Percentiles rank a stretch among this genome's conserved stretches.
phyloP scores from a whole-genome alignment of 1,284 basidiomycete species.

The Chalciporus sp. region DNA sequence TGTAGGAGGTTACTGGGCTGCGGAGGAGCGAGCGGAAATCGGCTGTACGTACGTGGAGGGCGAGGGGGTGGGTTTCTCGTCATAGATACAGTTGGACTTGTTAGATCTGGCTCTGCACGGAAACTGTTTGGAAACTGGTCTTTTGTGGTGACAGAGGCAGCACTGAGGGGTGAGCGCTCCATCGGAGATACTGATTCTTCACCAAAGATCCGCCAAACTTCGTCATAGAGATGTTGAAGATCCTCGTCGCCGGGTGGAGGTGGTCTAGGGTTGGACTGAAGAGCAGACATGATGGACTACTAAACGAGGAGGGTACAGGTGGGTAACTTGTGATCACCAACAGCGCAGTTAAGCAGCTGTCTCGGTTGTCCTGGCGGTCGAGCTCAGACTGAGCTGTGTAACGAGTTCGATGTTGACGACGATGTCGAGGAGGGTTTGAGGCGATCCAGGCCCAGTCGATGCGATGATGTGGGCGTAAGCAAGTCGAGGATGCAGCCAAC shows the following conservation, averaged over 20 bases:
- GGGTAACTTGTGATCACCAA: slow-evolving; percentile 15
- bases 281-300: slow-evolving; percentile 30
- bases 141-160: slow-evolving; percentile 15
- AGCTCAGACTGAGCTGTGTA: slow-evolving; percentile 1
- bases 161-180: slow-evolving; percentile 26
- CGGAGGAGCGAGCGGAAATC: neutral
- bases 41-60: slow-evolving; percentile 22
- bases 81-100: slow-evolving; percentile 11
- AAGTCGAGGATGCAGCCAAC: neutral
- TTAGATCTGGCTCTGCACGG: slow-evolving; percentile 24
- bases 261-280: slow-evolving; percentile 35
- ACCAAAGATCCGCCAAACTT: slow-evolving; percentile 67
- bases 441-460: neutral
- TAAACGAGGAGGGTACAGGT: slow-evolving; percentile 4
- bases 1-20: slow-evolving; percentile 3
- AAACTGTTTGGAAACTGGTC: slow-evolving; percentile 23
- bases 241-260: slow-evolving; percentile 64
- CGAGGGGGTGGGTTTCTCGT: slow-evolving; percentile 24
- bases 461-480: slow-evolving; percentile 5
- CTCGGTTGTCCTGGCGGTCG: neutral
- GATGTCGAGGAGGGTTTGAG: neutral
- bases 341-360: neutral
- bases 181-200: slow-evolving; percentile 39
- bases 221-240: slow-evolving; percentile 68
- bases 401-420: slow-evolving; percentile 1